phyloP scores from a whole-genome alignment of 2,329 filamentous ascomycete species.

The Beauveria asiatica region DNA sequence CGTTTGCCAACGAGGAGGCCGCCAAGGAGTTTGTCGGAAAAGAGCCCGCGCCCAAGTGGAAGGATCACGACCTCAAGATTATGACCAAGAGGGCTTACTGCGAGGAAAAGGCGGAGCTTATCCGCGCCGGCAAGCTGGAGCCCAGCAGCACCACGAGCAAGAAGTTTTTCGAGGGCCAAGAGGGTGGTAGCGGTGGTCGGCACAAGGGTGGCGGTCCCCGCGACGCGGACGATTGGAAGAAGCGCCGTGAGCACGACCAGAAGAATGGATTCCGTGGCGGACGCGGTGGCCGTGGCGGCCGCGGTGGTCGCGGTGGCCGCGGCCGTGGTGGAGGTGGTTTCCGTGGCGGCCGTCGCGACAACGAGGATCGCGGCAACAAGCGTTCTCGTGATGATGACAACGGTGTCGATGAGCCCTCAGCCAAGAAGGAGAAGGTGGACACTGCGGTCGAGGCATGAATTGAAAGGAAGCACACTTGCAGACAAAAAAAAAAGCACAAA shows the following conservation, averaged over 20 bases:
- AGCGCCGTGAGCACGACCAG: slow-evolving; percentile 53
- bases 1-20: slow-evolving; percentile 73
- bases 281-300: slow-evolving; percentile 34
- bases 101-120: slow-evolving; percentile 64
- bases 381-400: slow-evolving; percentile 45
- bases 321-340: slow-evolving; percentile 33
- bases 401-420: slow-evolving; percentile 35
- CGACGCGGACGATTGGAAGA: slow-evolving; percentile 54
- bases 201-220: slow-evolving; percentile 32
- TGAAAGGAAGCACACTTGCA: background rate
- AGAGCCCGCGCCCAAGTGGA: slow-evolving; percentile 76
- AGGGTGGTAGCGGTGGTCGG: slow-evolving; percentile 22
- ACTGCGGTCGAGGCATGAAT: slow-evolving; percentile 31
- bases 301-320: slow-evolving; percentile 33
- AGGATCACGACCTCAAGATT: slow-evolving; percentile 69
- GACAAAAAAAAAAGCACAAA: background rate
- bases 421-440: slow-evolving; percentile 62
- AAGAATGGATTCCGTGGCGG: slow-evolving; percentile 48
- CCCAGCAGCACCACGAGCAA: slow-evolving; percentile 38
- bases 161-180: slow-evolving; percentile 43
- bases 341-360: slow-evolving; percentile 26
- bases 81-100: slow-evolving; percentile 87
- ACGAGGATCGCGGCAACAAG: slow-evolving; percentile 31
- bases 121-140: slow-evolving; percentile 60
- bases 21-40: slow-evolving; percentile 72